Base-by-base conservation (phyloP, 176 grass and related monocot genomes). In the Musa troglodytarum region DNA sequence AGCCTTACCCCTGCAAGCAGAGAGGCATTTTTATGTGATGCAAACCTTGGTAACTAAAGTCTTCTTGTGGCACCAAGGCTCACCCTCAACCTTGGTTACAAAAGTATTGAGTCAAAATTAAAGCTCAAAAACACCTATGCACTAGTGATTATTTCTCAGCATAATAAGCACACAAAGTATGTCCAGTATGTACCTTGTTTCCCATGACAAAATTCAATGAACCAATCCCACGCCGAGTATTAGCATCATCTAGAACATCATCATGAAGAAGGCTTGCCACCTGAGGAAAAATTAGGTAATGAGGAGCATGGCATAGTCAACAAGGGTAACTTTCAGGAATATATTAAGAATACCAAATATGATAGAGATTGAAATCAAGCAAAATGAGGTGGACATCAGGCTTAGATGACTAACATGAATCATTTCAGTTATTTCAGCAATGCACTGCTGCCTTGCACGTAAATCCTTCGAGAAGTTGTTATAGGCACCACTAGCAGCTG, bases 341-440 rank as follows among this genome's bases (percentile, higher is more conserved):
- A 50, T 10, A 10, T 50, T 50, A 28, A 10, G 24, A 74, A 74
- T n/a, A 50, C 16, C 10, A 56, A 28, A 74, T 54, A 74, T 74
- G 24, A 56, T 54, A 12, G 17, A 6, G 15, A 55, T 9, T 49
- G n/a, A 74, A 55, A 13, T 22, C n/a, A 53, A 12, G 19, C 1
- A 55, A 25, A 26, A 74, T 21, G 16, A 29, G 15, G 14, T 9
- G 49, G 52, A 3, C 50, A 20, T 8, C 14, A n/a, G 10, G 19
- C 61, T 75, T 28, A 43, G 1, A 70, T 49, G 49, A 89, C 88
- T 81, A 63, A 98, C 95, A 91, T 98, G 95, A 80, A 98, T 98
- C 95, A 98, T 98, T 91, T 98, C 95, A 76, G 88, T 91, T 78
- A 98, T 98, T 88, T 91, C 91, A 1, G 95, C 95, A 73, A 98